Evolutionary conservation across 2,329 filamentous ascomycete species (phyloP), one percentile per base, ranked within the genome.

Genomic region (Arthrobotrys entomopaga): DNA sequence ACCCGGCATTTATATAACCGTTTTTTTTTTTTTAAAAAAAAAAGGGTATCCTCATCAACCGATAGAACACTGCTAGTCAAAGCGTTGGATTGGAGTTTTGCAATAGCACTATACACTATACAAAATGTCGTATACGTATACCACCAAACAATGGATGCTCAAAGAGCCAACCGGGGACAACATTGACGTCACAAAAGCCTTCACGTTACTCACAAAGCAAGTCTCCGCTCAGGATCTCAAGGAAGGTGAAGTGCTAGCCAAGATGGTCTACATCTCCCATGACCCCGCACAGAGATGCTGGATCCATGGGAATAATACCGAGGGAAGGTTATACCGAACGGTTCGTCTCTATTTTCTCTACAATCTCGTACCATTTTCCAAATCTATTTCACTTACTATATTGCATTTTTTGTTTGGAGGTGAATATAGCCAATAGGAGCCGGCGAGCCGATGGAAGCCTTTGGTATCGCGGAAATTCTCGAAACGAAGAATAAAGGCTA

Each of bases 61-160:
- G n/a, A n/a, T n/a, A n/a, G n/a, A n/a, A n/a, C n/a, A n/a, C n/a
- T n/a, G n/a, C n/a, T n/a, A n/a, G 46, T 50, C 20, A 50, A n/a
- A n/a, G n/a, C n/a, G n/a, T n/a, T n/a, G n/a, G n/a, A n/a, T n/a
- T n/a, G n/a, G n/a, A n/a, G n/a, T n/a, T 24, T 50, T 13, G 2
- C 20, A 19, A 49, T 60, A n/a, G n/a, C n/a, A n/a, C n/a, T n/a
- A n/a, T n/a, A n/a, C 7, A 61, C 29, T 8, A 15, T 3, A 50
- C 11, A 13, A n/a, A n/a, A 50, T 54, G 11, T 34, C 22, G 2
- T 34, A 70, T 16, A 57, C n/a, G n/a, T 67, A 70, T 16, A 57
- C 48, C 2, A 24, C 70, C 7, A 72, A 65, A 13, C 69, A 70
- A 66, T 76, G 69, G 75, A 63, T 76, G 53, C 40, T 76, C 49